Evolutionary conservation across 768 basidiomycete genomes (phyloP).

Genomic region (Leccinum truebloodii): DNA sequence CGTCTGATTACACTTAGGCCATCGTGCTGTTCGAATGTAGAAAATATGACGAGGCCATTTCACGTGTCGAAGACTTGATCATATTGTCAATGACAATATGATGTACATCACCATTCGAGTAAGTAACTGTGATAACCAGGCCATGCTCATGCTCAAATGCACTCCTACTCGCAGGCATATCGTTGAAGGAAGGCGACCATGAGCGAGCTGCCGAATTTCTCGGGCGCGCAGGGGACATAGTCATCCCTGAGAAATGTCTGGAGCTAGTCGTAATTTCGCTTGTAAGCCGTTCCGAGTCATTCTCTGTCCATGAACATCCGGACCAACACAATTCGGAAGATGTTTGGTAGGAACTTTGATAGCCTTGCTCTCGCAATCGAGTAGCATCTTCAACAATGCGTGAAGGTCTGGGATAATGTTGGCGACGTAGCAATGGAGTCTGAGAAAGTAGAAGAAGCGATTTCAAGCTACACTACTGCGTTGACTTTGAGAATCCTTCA

Average conservation of each 20-base stretch:
- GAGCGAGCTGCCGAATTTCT: not conserved
- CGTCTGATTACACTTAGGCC: not conserved
- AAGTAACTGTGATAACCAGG: not conserved
- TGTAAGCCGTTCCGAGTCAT: not conserved
- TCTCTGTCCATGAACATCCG: not conserved
- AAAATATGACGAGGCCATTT: not conserved
- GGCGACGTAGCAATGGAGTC: not conserved
- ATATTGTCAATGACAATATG: not conserved
- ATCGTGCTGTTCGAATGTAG: not conserved
- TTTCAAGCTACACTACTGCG: not conserved
- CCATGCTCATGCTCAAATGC: not conserved
- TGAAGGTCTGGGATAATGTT: not conserved
- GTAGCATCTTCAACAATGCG: not conserved
- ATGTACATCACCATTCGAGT: not conserved
- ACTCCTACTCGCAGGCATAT: not conserved
- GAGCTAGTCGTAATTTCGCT: not conserved
- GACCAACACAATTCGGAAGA: not conserved
- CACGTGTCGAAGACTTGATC: not conserved
- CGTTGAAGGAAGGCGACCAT: not conserved
- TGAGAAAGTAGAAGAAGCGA: not conserved
- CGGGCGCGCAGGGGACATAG: not conserved
- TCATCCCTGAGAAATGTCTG: not conserved
- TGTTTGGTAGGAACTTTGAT: not conserved
- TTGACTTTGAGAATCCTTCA: not conserved
- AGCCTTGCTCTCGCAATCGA: not conserved